Evolutionary conservation across 345 rosid genomes (phyloP), one percentile per base, ranked within the genome.

Genomic region (Pugionium cornutum): DNA sequence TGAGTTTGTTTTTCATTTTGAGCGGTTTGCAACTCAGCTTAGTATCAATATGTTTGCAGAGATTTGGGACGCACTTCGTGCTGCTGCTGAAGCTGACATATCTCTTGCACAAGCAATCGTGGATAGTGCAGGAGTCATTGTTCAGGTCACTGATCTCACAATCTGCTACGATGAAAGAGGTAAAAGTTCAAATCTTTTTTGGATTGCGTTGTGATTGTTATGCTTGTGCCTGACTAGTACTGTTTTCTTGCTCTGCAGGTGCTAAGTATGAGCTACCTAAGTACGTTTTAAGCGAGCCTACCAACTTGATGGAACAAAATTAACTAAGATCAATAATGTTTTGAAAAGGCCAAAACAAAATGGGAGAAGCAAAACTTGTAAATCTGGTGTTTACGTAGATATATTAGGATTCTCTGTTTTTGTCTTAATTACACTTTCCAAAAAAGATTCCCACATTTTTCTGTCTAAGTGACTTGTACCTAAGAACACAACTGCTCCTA

Each of bases 11-110:
- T 36, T 6, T 1, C 1, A 3, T 18, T 18, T 18, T 18, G 18
- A 27, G 9, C 3, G 63, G 42, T 11, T 64, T 35, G 34, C 43
- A 42, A 37, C 30, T 58, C 48, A 26, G 18, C 7, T 48, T 57
- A 6, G 61, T 53, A 46, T 61, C 34, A 39, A 11, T 37, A 31
- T 54, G 52, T 40, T 32, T 1, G 7, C 81, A 91, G 96, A 86
- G 82, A 85, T 91, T 52, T 91, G 98, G 98, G 95, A 89, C 47
- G 98, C 98, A 29, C 95, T 91, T 43, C 88, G 86, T 4, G 98
- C 86, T 70, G 98, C 98, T 2, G 84, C 89, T 9, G 96, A 87
- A 74, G 87, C 87, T 66, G 96, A 89, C 39, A 45, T 83, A 49
- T 49, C 70, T 50, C 85, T 84, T 74, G 89, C 92, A 0, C 92